Evolutionary conservation across 1,284 basidiomycete species (phyloP).

Genomic region (Ceratobasidium sp.): DNA sequence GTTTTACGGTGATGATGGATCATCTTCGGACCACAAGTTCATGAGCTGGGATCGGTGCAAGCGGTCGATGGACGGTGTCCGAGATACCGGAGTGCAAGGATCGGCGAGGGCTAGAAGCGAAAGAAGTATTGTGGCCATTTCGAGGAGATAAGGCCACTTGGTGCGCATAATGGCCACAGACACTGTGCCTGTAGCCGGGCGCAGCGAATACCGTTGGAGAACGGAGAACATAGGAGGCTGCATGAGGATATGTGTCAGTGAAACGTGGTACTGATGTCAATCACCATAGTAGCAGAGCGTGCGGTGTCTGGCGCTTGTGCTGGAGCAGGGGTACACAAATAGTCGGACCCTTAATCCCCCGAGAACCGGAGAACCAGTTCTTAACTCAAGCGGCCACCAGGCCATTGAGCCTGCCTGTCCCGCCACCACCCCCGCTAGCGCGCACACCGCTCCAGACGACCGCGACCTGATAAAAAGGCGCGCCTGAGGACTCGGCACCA

Average conservation of each 20-base stretch:
- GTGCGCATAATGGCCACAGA: too few species aligned
- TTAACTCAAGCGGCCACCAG: conserved; percentile 10
- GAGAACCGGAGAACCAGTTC: not conserved
- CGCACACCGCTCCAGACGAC: not conserved
- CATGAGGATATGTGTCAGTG: not conserved
- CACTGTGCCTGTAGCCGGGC: not conserved
- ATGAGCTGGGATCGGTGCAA: not conserved
- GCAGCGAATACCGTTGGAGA: not conserved
- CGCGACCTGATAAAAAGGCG: not conserved
- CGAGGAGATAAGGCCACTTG: too few species aligned
- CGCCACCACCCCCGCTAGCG: conserved; percentile 19
- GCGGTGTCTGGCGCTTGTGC: not conserved
- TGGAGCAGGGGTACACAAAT: not conserved
- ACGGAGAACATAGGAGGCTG: not conserved
- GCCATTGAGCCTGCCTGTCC: not conserved
- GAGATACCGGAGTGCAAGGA: not conserved
- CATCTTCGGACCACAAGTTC: conserved; percentile 7
- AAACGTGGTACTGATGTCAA: not conserved
- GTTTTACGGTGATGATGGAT: not conserved
- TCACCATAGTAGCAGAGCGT: not conserved
- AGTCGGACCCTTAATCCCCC: not conserved
- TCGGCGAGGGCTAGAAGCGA: not conserved
- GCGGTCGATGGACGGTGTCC: not conserved
- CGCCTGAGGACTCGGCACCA: not conserved
- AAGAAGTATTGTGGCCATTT: not conserved